These are phyloP conservation scores for Gryganskiella cystojenkinii DNA, from an alignment of 192 early-diverging fungal species.

Conservation along the genomic window DNA sequence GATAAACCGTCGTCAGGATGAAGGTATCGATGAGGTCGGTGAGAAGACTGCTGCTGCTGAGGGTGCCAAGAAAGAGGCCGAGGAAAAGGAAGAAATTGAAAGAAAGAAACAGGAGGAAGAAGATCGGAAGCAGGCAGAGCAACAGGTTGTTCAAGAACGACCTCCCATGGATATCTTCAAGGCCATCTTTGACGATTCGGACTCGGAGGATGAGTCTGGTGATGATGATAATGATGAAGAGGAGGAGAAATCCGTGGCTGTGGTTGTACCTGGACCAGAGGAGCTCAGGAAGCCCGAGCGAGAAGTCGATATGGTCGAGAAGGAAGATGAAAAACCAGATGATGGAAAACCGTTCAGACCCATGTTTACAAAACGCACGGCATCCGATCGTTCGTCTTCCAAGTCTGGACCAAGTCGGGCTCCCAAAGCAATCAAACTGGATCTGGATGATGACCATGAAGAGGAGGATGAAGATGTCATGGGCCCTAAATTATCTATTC, in stretches of 20 bases:
- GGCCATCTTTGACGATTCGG: slow-evolving; percentile 77
- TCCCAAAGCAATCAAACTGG: not conserved
- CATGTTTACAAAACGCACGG: slow-evolving; percentile 39
- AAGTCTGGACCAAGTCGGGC: not conserved
- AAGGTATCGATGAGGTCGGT: not conserved
- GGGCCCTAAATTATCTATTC: slow-evolving; percentile 6
- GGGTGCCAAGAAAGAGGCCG: slow-evolving; percentile 19
- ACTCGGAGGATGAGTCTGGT: slow-evolving; percentile 66
- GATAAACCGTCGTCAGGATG: slow-evolving; percentile 28
- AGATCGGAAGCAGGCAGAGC: slow-evolving; percentile 14
- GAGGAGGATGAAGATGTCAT: slow-evolving; percentile 3
- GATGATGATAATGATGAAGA: slow-evolving; percentile 9
- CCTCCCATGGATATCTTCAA: slow-evolving; percentile 90
- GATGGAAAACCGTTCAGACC: slow-evolving; percentile 31
- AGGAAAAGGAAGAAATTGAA: slow-evolving; percentile 8
- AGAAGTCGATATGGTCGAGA: not conserved
- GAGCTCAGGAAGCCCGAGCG: not conserved
- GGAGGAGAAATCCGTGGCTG: not conserved
- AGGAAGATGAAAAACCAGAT: not conserved
- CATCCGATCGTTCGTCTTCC: not conserved
- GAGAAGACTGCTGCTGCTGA: slow-evolving; percentile 8
- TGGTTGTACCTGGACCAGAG: slow-evolving; percentile 16
- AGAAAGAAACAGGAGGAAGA: not conserved
- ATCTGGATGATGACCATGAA: not conserved
- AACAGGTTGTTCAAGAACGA: slow-evolving; percentile 55